These are phyloP conservation scores for Boechera retrofracta DNA, from an alignment of 345 rosid genomes.

Conservation along the genomic window DNA sequence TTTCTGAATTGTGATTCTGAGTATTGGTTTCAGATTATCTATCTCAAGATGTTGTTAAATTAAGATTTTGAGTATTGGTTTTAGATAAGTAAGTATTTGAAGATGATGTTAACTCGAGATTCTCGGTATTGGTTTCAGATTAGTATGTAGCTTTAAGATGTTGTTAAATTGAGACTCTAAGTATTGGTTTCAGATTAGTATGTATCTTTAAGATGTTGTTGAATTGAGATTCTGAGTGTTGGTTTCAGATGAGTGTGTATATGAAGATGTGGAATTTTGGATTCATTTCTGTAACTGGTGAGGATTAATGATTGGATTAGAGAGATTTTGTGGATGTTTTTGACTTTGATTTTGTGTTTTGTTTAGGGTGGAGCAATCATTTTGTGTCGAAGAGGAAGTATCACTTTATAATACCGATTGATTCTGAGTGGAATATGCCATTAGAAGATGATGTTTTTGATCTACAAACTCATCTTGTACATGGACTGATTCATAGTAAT, in stretches of 20 bases:
- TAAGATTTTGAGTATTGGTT: too few relatives aligned
- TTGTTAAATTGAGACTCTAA: too few relatives aligned
- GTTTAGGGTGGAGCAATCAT: constrained; percentile 79
- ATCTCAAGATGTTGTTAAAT: too few relatives aligned
- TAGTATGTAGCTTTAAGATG: too few relatives aligned
- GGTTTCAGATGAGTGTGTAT: background rate
- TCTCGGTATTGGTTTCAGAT: too few relatives aligned
- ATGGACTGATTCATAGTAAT: constrained; percentile 83
- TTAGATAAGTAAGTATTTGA: too few relatives aligned
- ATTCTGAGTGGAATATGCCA: constrained; percentile 63
- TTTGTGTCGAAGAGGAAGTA: constrained; percentile 71
- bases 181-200: too few relatives aligned
- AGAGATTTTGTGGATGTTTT: background rate
- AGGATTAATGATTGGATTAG: background rate
- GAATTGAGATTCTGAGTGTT: background rate
- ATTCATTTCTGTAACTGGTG: background rate
- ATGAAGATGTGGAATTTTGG: background rate
- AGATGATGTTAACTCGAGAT: too few relatives aligned
- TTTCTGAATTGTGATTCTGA: too few relatives aligned
- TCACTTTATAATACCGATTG: constrained; percentile 72
- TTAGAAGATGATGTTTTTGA: constrained; percentile 61
- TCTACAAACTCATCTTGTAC: constrained; percentile 69
- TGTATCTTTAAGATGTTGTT: background rate
- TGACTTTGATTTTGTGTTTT: background rate
- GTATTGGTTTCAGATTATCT: too few relatives aligned